Percentiles rank a stretch among this genome's conserved stretches.
Conservation (phyloP, 768 basidiomycete species). For the Lactarius sp. region DNA sequence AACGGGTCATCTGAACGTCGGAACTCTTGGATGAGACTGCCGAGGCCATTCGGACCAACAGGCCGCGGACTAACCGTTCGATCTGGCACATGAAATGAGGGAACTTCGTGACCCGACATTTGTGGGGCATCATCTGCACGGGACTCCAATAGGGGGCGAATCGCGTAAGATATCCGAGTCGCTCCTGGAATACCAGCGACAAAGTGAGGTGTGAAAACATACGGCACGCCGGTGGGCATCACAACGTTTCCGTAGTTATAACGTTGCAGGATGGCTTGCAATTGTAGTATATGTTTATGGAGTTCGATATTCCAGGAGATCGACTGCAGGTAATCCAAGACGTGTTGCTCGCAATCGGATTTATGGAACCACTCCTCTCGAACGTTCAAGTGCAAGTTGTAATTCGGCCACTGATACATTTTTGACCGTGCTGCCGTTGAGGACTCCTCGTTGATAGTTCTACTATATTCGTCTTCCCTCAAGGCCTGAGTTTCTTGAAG, state of each 20-base stretch:
- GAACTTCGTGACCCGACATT: too few species aligned
- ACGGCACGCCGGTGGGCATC: background rate
- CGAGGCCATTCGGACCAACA: background rate
- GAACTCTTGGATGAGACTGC: conserved; percentile 3
- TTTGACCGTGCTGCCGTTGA: background rate
- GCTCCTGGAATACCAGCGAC: background rate
- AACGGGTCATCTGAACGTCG: background rate
- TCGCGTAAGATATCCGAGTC: background rate
- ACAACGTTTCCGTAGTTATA: background rate
- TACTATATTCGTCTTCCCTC: background rate
- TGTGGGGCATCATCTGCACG: background rate
- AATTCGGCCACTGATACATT: background rate
- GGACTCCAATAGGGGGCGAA: background rate
- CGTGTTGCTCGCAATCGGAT: background rate
- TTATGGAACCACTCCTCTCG: background rate
- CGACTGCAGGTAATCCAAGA: background rate
- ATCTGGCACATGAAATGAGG: background rate
- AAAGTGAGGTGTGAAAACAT: background rate
- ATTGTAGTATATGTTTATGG: background rate
- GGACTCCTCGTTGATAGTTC: background rate
- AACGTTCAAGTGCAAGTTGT: background rate
- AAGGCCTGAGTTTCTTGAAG: background rate
- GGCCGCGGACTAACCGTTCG: too few species aligned
- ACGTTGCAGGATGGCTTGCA: background rate
- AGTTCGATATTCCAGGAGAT: conserved; percentile 2